Evolutionary conservation across 2,329 filamentous ascomycete genomes (phyloP).

Genomic region (Talaromyces sp.): DNA sequence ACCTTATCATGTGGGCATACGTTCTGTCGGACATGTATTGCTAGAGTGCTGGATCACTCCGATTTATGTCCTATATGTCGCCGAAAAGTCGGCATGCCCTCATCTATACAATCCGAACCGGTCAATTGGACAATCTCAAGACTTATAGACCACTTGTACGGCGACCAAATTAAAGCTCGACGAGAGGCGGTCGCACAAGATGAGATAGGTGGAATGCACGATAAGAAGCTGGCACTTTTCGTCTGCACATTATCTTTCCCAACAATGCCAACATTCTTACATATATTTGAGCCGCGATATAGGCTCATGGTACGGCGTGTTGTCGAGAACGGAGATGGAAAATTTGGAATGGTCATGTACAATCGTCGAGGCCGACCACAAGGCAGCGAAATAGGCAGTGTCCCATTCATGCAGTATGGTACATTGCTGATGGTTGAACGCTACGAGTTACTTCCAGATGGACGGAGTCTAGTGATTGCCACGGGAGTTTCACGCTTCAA

Average conservation of each 20-base stretch:
- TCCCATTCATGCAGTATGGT: constrained; percentile 71
- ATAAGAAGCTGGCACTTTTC: constrained; percentile 71
- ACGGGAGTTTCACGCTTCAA: constrained; percentile 76
- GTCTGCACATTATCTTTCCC: constrained; percentile 83
- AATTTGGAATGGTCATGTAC: constrained; percentile 84
- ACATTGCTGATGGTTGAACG: constrained; percentile 77
- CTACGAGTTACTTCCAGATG: constrained; percentile 73
- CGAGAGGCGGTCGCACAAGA: constrained; percentile 61
- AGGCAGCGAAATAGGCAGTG: constrained; percentile 53
- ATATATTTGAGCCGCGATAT: constrained; percentile 92
- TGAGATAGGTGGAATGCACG: constrained; percentile 54
- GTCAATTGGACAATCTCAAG: constrained; percentile 66
- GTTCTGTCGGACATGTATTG: constrained; percentile 79
- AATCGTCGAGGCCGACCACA: constrained; percentile 59
- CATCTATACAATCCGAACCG: constrained; percentile 53
- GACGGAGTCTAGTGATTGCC: constrained; percentile 79
- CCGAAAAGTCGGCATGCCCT: constrained; percentile 59
- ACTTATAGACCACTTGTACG: constrained; percentile 70
- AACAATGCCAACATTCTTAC: constrained; percentile 79
- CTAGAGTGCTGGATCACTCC: constrained; percentile 75
- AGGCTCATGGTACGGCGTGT: constrained; percentile 83
- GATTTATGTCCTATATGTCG: constrained; percentile 81
- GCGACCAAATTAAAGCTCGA: constrained; percentile 64
- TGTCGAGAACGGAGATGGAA: constrained; percentile 67
- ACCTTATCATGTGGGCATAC: constrained; percentile 89